These are phyloP conservation scores for Exophiala sp. DNA, from an alignment of 2,329 filamentous ascomycete species.

Conservation along the genomic window DNA sequence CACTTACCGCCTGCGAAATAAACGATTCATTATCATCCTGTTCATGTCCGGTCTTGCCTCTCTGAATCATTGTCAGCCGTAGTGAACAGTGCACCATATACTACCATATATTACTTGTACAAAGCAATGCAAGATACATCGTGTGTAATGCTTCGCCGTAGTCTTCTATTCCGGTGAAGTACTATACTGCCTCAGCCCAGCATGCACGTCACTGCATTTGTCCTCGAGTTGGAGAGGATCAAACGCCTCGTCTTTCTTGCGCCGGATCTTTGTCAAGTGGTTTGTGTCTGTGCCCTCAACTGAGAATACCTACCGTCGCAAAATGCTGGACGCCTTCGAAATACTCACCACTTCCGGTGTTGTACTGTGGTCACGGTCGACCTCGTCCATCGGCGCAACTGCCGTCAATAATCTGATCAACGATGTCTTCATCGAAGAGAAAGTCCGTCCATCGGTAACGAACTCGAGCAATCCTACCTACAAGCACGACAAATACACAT, in stretches of 20 bases:
- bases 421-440: constrained; percentile 97
- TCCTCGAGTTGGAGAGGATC: neutral
- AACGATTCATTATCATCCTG: too few species aligned
- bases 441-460: constrained; percentile 57
- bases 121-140: too few species aligned
- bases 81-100: too few species aligned
- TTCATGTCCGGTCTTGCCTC: too few species aligned
- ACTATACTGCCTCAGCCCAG: too few species aligned
- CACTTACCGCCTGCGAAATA: too few species aligned
- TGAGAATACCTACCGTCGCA: constrained; percentile 6
- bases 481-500: constrained; percentile 85
- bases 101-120: too few species aligned
- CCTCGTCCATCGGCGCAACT: constrained; percentile 72
- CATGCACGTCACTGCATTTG: too few species aligned
- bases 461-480: constrained; percentile 70
- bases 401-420: constrained; percentile 92
- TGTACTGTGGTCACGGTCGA: constrained; percentile 91
- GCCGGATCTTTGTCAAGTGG: neutral
- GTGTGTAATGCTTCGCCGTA: too few species aligned
- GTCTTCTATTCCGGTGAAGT: too few species aligned
- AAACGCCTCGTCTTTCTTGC: neutral
- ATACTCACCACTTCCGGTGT: constrained; percentile 94
- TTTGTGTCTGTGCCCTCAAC: neutral
- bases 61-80: too few species aligned
- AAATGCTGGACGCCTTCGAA: constrained; percentile 94